Base-by-base conservation (phyloP, 2,329 filamentous ascomycete species). In the Aspergillus puulaauensis region DNA sequence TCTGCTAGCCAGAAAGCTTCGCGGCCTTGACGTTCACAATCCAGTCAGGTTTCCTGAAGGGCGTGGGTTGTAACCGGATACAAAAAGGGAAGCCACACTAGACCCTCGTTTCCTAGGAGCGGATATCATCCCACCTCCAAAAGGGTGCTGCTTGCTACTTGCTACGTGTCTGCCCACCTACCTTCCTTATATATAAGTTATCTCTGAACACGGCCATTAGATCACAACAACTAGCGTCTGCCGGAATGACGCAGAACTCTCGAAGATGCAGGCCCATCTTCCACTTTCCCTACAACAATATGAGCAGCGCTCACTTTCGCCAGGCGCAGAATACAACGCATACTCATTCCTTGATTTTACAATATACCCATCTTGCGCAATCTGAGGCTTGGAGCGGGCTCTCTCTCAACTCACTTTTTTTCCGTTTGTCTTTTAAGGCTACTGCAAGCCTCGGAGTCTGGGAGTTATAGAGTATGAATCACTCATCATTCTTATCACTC, bases 1-100 rank as follows among this genome's bases (percentile, higher is more conserved):
- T 3, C 73, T 95, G 15, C 76, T 95, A 15, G 90, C 90, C 11
- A 86, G 86, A 69, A 82, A 86, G 56, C 75, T 93, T 45, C 82
- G 86, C 62, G 83, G 85, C 6, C 75, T 90, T 6, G 88, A 86
- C 39, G 75, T 81, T 12, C 75, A 80, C 45, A 72, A 64, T 45
- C 59, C 64, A 14, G 46, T 40, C n/a, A 14, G 6, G 37, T 54
- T 27, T 23, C 21, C 23, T 15, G 33, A 35, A 12, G 31, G 23
- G 12, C 21, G 23, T n/a, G 4, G 23, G n/a, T 46, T 14, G 45
- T 35, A 47, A 41, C 8, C 5, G n/a, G 37, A 45, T 14, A 21
- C 19, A n/a, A 17, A 39, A 11, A 40, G 14, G 14, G 21, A 31
- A 19, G 17, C 31, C 6, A 11, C 27, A 31, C 27, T 31, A 4